These are phyloP conservation scores for Breviolum minutum DNA, from an alignment of 73 alveolate genomes.

Conservation along the genomic window DNA sequence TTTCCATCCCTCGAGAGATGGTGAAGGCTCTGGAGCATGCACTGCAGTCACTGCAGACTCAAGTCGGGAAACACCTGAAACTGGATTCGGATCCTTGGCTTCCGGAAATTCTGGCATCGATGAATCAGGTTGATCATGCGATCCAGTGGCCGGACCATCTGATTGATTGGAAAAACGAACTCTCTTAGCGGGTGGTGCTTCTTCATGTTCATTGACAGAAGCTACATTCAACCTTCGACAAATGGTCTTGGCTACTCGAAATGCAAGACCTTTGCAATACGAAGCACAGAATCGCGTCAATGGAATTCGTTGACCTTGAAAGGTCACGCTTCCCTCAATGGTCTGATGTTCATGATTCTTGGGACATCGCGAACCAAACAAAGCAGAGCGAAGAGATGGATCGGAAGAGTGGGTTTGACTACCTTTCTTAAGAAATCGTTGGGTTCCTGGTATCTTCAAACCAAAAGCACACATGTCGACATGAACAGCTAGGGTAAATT, in stretches of 20 bases:
- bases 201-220: not conserved
- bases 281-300: not conserved
- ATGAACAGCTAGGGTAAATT: not conserved
- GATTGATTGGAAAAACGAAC: not conserved
- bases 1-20: not conserved
- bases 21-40: not conserved
- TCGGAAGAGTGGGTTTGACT: not conserved
- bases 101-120: not conserved
- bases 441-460: not conserved
- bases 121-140: not conserved
- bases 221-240: not conserved
- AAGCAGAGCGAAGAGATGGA: not conserved
- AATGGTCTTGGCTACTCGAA: not conserved
- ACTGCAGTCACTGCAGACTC: not conserved
- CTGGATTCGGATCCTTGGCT: not conserved
- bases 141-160: not conserved
- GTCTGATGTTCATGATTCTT: not conserved
- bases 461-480: slow-evolving; percentile 53
- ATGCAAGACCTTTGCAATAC: slow-evolving; percentile 3
- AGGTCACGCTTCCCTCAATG: not conserved
- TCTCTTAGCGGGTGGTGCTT: not conserved
- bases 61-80: not conserved
- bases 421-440: not conserved
- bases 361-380: not conserved
- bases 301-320: not conserved